Base-by-base conservation (phyloP, 768 basidiomycete species). In the Gloeostereum incarnatum region DNA sequence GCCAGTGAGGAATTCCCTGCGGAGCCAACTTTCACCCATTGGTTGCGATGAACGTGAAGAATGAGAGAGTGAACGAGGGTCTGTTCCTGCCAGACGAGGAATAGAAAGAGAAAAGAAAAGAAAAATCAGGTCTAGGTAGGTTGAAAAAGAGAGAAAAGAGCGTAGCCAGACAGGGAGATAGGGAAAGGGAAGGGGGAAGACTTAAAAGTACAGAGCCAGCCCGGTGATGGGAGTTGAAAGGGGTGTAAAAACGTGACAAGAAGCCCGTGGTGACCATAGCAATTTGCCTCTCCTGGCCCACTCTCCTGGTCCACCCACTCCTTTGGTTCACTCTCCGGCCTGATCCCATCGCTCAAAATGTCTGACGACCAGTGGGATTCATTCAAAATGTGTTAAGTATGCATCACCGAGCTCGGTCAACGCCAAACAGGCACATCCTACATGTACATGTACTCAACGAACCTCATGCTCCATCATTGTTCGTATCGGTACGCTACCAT, bases 401-500 rank as follows among this genome's bases (percentile, higher is more conserved):
- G 20, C 9, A 32, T 22, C 24, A 6, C 18, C 32, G 26, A 20
- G 35, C 18, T 25, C 33, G 48, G 19, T 19, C 29, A 35, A 27
- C 38, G 39, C 42, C 30, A 42, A 36, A 34, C 30, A 49, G 36
- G n/a, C n/a, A n/a, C n/a, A n/a, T n/a, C n/a, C n/a, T n/a, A n/a
- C n/a, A n/a, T n/a, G n/a, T n/a, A n/a, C n/a, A n/a, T n/a, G n/a
- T n/a, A n/a, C n/a, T n/a, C n/a, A n/a, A n/a, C n/a, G n/a, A n/a
- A n/a, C n/a, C n/a, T n/a, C n/a, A n/a, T n/a, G 41, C 38, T 42
- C 13, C 14, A 21, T 35, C 33, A 42, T 36, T 39, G 34, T 21
- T 90, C 91, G 45, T 91, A 92, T 25, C 92, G 76, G 66, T 97
- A 98, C 4, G 93, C 92, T 33, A 98, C 94, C 87, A 97, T 89